Evolutionary conservation across 306 rosid species (phyloP).

Genomic region (Quercus agrifolia): DNA sequence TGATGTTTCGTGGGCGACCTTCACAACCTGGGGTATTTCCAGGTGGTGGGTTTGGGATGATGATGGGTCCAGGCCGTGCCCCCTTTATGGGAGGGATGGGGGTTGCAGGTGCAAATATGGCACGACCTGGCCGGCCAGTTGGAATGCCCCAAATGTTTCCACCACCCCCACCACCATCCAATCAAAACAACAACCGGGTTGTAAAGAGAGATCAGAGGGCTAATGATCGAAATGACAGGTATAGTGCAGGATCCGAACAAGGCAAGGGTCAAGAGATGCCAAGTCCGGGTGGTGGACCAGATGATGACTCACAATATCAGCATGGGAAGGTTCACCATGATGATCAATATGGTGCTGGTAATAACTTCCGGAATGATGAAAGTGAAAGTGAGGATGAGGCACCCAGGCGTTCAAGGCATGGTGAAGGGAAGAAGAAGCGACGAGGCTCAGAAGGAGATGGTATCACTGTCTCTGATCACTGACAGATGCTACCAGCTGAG

Average conservation of each 20-base stretch:
- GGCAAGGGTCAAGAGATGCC: slow-evolving; percentile 66
- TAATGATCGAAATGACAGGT: slow-evolving; percentile 68
- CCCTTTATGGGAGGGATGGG: slow-evolving; percentile 97
- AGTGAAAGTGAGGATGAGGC: slow-evolving; percentile 98
- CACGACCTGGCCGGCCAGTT: slow-evolving; percentile 68
- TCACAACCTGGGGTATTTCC: slow-evolving; percentile 91
- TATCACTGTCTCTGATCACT: slow-evolving; percentile 47
- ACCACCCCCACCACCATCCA: slow-evolving; percentile 54
- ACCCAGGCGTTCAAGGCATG: slow-evolving; percentile 93
- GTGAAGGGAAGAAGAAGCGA: slow-evolving; percentile 91
- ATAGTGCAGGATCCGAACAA: slow-evolving; percentile 58
- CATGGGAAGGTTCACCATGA: slow-evolving; percentile 61
- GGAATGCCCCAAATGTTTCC: slow-evolving; percentile 82
- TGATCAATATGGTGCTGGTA: slow-evolving; percentile 49
- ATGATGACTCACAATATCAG: slow-evolving; percentile 60
- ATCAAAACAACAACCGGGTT: slow-evolving; percentile 56
- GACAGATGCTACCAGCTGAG: slow-evolving; percentile 22
- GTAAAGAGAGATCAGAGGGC: slow-evolving; percentile 72
- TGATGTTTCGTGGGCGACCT: slow-evolving; percentile 96
- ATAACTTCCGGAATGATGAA: slow-evolving; percentile 61
- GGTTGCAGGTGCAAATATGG: slow-evolving; percentile 68
- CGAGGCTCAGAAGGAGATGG: slow-evolving; percentile 60
- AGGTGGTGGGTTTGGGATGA: slow-evolving; percentile 90
- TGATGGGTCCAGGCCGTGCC: slow-evolving; percentile 91
- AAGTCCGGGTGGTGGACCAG: slow-evolving; percentile 63